Evolutionary conservation across 1,284 basidiomycete genomes (phyloP).

Genomic region (Cutaneotrichosporon dermatis): DNA sequence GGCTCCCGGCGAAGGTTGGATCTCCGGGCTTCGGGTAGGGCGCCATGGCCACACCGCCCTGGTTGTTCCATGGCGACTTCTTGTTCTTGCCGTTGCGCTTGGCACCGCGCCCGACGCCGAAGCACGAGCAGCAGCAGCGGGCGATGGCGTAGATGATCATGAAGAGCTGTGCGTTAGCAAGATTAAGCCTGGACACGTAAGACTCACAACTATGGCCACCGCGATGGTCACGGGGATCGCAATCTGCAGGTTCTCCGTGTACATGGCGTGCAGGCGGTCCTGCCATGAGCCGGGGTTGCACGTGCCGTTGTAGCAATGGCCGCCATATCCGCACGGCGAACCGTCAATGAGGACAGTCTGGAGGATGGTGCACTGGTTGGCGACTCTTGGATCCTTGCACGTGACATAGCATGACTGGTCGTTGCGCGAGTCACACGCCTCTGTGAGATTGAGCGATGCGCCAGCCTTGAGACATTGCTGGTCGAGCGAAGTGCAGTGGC

Average conservation of each 20-base stretch:
- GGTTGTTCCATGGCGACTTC: constrained; percentile 13
- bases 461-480: constrained; percentile 76
- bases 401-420: constrained; percentile 71
- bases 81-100: neutral
- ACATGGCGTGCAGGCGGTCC: constrained; percentile 64
- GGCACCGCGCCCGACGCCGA: neutral
- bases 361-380: constrained; percentile 66
- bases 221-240: constrained; percentile 74
- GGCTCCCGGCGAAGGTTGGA: neutral
- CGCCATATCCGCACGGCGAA: constrained; percentile 77
- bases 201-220: constrained; percentile 58
- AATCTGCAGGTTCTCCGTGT: constrained; percentile 70
- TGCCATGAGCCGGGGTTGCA: constrained; percentile 64
- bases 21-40: neutral
- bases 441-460: constrained; percentile 61
- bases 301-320: constrained; percentile 61
- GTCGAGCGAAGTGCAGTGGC: constrained; percentile 72
- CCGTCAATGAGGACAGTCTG: constrained; percentile 75
- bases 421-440: constrained; percentile 62
- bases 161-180: constrained; percentile 1
- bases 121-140: constrained; percentile 9
- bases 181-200: neutral
- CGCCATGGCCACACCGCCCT: constrained; percentile 21
- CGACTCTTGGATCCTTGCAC: constrained; percentile 65
- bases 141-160: constrained; percentile 16